phyloP scores from a whole-genome alignment of 768 basidiomycete species.

The Mycena floridula region DNA sequence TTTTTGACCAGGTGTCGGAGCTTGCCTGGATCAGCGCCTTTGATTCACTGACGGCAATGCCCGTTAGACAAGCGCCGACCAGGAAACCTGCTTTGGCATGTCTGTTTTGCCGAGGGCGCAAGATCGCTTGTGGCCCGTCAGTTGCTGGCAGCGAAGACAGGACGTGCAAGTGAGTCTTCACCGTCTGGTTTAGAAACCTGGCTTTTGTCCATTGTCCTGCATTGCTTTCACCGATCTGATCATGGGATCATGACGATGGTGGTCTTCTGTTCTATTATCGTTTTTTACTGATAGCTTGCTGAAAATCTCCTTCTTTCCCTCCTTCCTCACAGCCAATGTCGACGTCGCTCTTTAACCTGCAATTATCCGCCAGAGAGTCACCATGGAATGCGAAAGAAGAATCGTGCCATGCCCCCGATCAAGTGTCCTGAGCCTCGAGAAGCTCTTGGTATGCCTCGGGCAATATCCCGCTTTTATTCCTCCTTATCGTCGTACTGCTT shows the following conservation, averaged over 20 bases:
- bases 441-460: too few species aligned
- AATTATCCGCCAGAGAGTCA: conserved; percentile 68
- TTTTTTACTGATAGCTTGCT: not conserved
- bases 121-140: conserved; percentile 65
- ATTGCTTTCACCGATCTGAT: not conserved
- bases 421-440: too few species aligned
- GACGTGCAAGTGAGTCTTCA: conserved; percentile 59
- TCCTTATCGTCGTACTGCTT: too few species aligned
- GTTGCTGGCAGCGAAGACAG: conserved; percentile 44
- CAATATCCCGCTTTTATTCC: too few species aligned
- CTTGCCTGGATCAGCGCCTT: too few species aligned
- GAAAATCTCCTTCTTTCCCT: too few species aligned
- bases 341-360: conserved; percentile 60
- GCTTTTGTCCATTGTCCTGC: too few species aligned
- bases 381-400: conserved; percentile 62
- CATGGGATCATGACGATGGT: not conserved
- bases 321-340: conserved; percentile 56
- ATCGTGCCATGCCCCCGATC: too few species aligned
- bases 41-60: too few species aligned
- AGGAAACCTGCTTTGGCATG: conserved; percentile 61
- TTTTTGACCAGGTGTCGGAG: too few species aligned
- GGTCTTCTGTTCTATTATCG: not conserved
- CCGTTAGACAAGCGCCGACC: too few species aligned
- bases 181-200: too few species aligned
- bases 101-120: conserved; percentile 59